Evolutionary conservation across 1,284 basidiomycete species (phyloP), one percentile per base, ranked within the genome.

Genomic region (Porogramme epimiltina): DNA sequence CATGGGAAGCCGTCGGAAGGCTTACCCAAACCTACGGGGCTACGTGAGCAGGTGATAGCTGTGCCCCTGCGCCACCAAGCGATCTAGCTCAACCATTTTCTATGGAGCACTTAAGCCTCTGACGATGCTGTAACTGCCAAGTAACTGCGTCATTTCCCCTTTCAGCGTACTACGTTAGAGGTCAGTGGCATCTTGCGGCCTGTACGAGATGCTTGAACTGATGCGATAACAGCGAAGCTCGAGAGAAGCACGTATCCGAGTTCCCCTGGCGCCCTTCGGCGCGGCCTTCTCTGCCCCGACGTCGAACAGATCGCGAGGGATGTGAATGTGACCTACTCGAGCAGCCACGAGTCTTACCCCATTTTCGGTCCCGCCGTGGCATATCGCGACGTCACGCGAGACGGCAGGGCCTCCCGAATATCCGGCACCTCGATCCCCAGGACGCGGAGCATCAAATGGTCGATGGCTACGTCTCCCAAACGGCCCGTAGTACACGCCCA

Each of bases 1-100:
- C 52, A 59, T 59, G 57, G 54, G 57, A 59, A 56, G 43, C 51
- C 47, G 51, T 51, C 54, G 34, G 49, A 46, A 52, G 46, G 25
- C 13, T 38, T 26, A 19, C 18, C 24, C 19, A 25, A n/a, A n/a
- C 28, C 13, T 13, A 8, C 28, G 28, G 28, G 13, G 8, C 28
- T 31, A 13, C 28, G 13, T 8, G 13, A 31, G 28, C 28, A 31
- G 28, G 13, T 13, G n/a, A 31, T 13, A 13, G 28, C 6, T 31
- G 28, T 31, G 28, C 11, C 16, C 44, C 18, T 45, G n/a, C 31
- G 20, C 11, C 13, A 36, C 22, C 25, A n/a, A 13, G 36, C 44
- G 31, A 51, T 42, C 33, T 18, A 18, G 42, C 33, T 42, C 25
- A 45, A 20, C 25, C 20, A 22, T 15, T 23, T 19, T 34, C 6